A percentile compares a stretch with the other conserved stretches of the same genome.
Evolutionary conservation across 2,329 filamentous ascomycete genomes (phyloP).

Genomic region (Trichoderma gracile): DNA sequence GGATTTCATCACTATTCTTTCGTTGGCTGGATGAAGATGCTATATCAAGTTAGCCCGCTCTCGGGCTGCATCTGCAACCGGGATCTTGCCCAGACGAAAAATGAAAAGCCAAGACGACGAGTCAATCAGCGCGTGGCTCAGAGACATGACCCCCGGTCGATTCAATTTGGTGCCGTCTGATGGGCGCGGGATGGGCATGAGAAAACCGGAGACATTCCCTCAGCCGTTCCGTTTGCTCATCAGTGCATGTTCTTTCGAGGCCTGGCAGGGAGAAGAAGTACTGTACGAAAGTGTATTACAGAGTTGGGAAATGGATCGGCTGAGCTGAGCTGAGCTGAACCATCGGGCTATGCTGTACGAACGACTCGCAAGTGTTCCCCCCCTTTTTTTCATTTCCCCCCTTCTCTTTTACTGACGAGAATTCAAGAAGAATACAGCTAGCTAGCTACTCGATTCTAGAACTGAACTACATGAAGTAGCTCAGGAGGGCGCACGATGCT

Average conservation of each 20-base stretch:
- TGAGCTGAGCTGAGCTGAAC: slow-evolving; percentile 22
- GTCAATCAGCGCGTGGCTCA: slow-evolving; percentile 6
- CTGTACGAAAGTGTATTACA: neutral
- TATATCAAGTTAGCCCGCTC: slow-evolving; percentile 8
- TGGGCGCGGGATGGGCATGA: slow-evolving; percentile 1
- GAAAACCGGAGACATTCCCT: neutral
- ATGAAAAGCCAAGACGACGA: slow-evolving; percentile 1
- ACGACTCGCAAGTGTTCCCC: neutral
- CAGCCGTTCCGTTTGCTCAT: slow-evolving; percentile 5
- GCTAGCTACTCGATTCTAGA: slow-evolving; percentile 7
- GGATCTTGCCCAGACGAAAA: slow-evolving; percentile 4
- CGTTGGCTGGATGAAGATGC: slow-evolving; percentile 8
- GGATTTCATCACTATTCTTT: neutral
- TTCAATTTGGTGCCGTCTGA: slow-evolving; percentile 17
- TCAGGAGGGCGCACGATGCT: neutral
- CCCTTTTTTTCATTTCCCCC: neutral
- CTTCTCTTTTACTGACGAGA: too few relatives aligned
- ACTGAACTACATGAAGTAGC: slow-evolving; percentile 10
- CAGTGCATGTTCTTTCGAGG: neutral
- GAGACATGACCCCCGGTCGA: slow-evolving; percentile 9
- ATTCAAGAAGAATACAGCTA: neutral
- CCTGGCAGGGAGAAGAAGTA: neutral
- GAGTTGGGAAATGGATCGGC: slow-evolving; percentile 4
- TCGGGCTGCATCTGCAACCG: neutral
- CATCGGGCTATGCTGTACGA: slow-evolving; percentile 6